A percentile compares a stretch with the other conserved stretches of the same genome.
These are phyloP conservation scores for Phialophora verrucosa DNA, from an alignment of 2,329 filamentous ascomycete species.

Conservation along the genomic window DNA sequence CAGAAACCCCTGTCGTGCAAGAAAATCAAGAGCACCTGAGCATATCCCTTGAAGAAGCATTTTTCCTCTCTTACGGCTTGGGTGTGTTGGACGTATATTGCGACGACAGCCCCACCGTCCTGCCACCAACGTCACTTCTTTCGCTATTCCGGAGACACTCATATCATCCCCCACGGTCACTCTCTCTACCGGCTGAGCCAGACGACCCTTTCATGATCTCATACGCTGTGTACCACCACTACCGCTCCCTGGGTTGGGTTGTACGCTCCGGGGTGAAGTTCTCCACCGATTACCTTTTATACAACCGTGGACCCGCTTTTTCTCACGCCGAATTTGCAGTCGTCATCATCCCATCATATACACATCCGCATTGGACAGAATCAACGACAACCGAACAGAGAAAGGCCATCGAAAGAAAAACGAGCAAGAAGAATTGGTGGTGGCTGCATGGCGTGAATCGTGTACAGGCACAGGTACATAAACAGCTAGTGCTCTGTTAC, in stretches of 20 bases:
- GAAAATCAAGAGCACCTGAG: conserved; percentile 84
- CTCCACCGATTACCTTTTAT: conserved; percentile 91
- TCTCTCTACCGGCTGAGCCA: conserved; percentile 59
- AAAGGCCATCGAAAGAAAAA: conserved; percentile 55
- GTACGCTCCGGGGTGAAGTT: conserved; percentile 93
- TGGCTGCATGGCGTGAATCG: conserved; percentile 83
- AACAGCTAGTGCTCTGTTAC: conserved; percentile 87
- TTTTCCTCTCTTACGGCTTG: conserved; percentile 83
- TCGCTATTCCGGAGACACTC: conserved; percentile 71
- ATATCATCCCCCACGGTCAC: conserved; percentile 65
- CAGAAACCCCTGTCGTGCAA: conserved; percentile 39
- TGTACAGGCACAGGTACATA: conserved; percentile 86
- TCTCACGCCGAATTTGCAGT: conserved; percentile 93
- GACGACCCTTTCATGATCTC: conserved; percentile 86
- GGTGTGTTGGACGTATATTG: conserved; percentile 70
- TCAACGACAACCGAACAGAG: conserved; percentile 55
- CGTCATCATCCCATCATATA: conserved; percentile 82
- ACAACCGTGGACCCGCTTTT: conserved; percentile 90
- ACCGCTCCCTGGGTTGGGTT: conserved; percentile 93
- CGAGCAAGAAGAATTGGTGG: conserved; percentile 54
- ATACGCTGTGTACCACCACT: conserved; percentile 94
- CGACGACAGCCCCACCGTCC: conserved; percentile 46
- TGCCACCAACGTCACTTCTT: conserved; percentile 66
- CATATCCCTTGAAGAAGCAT: conserved; percentile 84
- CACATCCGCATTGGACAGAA: conserved; percentile 70